These are phyloP conservation scores for Moelleriella libera DNA, from an alignment of 2,329 filamentous ascomycete species.

Conservation along the genomic window DNA sequence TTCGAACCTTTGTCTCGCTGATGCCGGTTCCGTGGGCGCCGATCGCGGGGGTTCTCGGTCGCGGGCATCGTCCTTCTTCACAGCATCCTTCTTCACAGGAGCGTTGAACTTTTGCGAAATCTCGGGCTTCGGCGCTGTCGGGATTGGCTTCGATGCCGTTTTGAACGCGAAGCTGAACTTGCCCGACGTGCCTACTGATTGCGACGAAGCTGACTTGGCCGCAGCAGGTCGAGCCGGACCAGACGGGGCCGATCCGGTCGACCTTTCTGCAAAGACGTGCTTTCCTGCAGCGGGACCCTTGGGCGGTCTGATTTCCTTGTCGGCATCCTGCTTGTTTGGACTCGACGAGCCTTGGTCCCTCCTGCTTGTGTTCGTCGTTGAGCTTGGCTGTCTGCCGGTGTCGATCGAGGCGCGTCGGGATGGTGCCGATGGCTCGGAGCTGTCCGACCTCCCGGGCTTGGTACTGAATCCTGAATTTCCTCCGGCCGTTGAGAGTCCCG, in stretches of 20 bases:
- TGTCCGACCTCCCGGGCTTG: slow-evolving; percentile 55
- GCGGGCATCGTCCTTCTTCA: slow-evolving; percentile 10
- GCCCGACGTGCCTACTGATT: slow-evolving; percentile 29
- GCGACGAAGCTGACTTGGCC: slow-evolving; percentile 31
- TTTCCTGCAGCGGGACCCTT: background rate
- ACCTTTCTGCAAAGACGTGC: background rate
- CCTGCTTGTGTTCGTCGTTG: background rate
- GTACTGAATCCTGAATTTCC: slow-evolving; percentile 45
- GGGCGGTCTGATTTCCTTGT: background rate
- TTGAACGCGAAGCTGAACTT: slow-evolving; percentile 96
- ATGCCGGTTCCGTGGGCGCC: slow-evolving; percentile 40
- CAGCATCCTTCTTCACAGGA: slow-evolving; percentile 29
- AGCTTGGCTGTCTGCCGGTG: background rate
- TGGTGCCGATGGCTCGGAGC: slow-evolving; percentile 9
- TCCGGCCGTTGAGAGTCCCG: slow-evolving; percentile 41
- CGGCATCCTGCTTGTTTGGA: background rate
- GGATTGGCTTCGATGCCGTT: slow-evolving; percentile 44
- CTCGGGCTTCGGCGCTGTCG: slow-evolving; percentile 46
- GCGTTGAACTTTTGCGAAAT: slow-evolving; percentile 57
- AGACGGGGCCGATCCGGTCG: slow-evolving; percentile 1
- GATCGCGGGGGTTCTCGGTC: slow-evolving; percentile 33
- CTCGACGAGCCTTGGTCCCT: background rate
- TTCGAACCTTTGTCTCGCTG: slow-evolving; percentile 25
- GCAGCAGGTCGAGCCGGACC: slow-evolving; percentile 1
- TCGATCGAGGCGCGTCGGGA: slow-evolving; percentile 6